Base-by-base conservation (phyloP, 768 basidiomycete genomes). In the Gymnopilus junonius region DNA sequence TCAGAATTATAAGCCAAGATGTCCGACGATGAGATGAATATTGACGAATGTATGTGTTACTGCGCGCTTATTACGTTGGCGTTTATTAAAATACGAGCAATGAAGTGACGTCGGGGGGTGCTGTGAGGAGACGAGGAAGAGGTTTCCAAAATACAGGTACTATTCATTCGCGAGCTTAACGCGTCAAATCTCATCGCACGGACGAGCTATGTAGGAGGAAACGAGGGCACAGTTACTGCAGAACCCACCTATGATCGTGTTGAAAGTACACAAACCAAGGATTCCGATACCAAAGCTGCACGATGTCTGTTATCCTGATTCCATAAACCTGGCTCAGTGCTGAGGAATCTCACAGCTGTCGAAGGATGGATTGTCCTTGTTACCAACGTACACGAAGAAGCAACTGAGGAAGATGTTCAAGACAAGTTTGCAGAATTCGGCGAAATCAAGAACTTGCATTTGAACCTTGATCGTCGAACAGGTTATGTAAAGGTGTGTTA, bases 291-390 rank as follows among this genome's bases (percentile, higher is more conserved):
- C 21, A 85, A 90, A 65, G 94, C 94, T 20, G 92, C 94, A 34
- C 87, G 94, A 67, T 95, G 94, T 94, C 73, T 69, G 93, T 84
- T 21, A 32, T 56, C 53, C 29, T 50, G 35, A 21, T 14, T 14
- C 27, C 46, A 25, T n/a, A 14, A 4, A 21, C 21, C n/a, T n/a
- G 15, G 21, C 11, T 17, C 23, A 1, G 12, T 60, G 20, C 67
- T 67, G 59, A 55, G 62, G 29, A 63, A 59, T 63, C 53, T 51
- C 55, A 25, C 73, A 99, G 97, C 97, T 55, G 95, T 99, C 11
- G 97, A 99, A 75, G 97, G 97, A 51, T 99, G 97, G 96, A 98
- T 99, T 59, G 93, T 99, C 46, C 83, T 99, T 58, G 94, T 97
- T 55, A 97, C 95, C 35, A 93, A 93, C 67, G 93, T 99, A 7